A percentile compares a stretch with the other conserved stretches of the same genome.
phyloP scores from a whole-genome alignment of 495 filamentous ascomycete genomes.

The Tuber borchii region DNA sequence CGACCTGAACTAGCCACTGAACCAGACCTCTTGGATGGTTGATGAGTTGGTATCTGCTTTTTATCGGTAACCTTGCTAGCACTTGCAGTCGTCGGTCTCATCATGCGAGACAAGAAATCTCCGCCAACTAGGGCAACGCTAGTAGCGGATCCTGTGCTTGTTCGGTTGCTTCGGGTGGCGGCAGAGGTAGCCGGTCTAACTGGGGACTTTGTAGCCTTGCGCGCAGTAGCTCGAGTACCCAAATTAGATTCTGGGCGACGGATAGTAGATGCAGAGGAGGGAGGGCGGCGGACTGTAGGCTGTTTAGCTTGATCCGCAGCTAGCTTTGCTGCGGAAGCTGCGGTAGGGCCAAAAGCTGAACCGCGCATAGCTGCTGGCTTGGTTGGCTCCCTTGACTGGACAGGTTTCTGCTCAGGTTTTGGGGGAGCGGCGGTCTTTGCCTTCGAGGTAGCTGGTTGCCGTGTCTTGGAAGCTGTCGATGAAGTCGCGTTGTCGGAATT shows the following conservation, averaged over 20 bases:
- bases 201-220: constrained; percentile 17
- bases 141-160: constrained; percentile 19
- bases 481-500: not conserved
- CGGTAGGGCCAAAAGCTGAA: constrained; percentile 33
- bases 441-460: constrained; percentile 21
- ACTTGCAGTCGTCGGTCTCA: constrained; percentile 38
- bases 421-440: constrained; percentile 13
- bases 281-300: constrained; percentile 21
- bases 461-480: constrained; percentile 20
- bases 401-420: constrained; percentile 27
- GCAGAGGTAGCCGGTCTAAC: constrained; percentile 36
- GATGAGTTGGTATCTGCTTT: constrained; percentile 22
- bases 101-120: constrained; percentile 40
- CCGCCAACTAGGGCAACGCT: constrained; percentile 14
- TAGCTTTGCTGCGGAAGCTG: constrained; percentile 33
- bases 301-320: constrained; percentile 25
- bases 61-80: constrained; percentile 35
- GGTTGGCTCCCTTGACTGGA: constrained; percentile 20
- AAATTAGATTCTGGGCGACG: constrained; percentile 5
- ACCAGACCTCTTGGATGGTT: constrained; percentile 21
- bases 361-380: constrained; percentile 38
- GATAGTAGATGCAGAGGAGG: constrained; percentile 25
- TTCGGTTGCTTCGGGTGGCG: constrained; percentile 28
- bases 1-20: constrained; percentile 29
- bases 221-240: not conserved